Conservation (phyloP, 768 basidiomycete species). For the Coprinellus micaceus region DNA sequence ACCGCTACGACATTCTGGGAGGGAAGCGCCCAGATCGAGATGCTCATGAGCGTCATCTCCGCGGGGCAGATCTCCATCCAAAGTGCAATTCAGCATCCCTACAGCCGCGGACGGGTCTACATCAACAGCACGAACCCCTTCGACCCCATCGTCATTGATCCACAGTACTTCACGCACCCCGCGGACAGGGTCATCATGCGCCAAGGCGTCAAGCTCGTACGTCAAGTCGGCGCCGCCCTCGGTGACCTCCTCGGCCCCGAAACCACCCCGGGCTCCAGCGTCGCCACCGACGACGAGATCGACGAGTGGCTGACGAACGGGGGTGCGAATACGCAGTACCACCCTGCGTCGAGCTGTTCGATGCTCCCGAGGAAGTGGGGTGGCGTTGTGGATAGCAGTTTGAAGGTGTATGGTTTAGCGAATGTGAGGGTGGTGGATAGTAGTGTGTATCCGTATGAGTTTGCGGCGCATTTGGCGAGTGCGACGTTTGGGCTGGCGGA, state of each 20-base stretch:
- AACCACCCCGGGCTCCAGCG: conserved; percentile 16
- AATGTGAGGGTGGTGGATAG: conserved; percentile 61
- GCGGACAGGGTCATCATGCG: conserved; percentile 46
- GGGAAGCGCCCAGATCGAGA: conserved; percentile 51
- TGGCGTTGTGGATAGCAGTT: conserved; percentile 27
- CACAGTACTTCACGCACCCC: conserved; percentile 52
- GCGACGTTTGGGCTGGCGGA: conserved; percentile 28
- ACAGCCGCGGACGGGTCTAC: conserved; percentile 58
- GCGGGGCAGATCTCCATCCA: conserved; percentile 46
- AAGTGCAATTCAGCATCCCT: conserved; percentile 61
- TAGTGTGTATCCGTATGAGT: conserved; percentile 50
- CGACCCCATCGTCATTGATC: conserved; percentile 59
- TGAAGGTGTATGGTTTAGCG: conserved; percentile 29
- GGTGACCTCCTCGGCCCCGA: conserved; percentile 32
- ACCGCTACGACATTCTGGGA: conserved; percentile 36
- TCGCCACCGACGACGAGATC: conserved; percentile 52
- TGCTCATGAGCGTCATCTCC: conserved; percentile 40
- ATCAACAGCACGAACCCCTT: conserved; percentile 64
- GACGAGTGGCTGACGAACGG: conserved; percentile 45
- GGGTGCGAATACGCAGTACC: conserved; percentile 50
- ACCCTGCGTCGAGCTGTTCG: conserved; percentile 40
- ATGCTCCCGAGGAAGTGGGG: conserved; percentile 28
- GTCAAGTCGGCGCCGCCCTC: conserved; percentile 51
- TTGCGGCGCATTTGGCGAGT: conserved; percentile 30
- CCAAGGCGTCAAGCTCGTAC: conserved; percentile 58